These are phyloP conservation scores for Ilyonectria mors-panacis DNA, from an alignment of 2,329 filamentous ascomycete species.

Conservation along the genomic window DNA sequence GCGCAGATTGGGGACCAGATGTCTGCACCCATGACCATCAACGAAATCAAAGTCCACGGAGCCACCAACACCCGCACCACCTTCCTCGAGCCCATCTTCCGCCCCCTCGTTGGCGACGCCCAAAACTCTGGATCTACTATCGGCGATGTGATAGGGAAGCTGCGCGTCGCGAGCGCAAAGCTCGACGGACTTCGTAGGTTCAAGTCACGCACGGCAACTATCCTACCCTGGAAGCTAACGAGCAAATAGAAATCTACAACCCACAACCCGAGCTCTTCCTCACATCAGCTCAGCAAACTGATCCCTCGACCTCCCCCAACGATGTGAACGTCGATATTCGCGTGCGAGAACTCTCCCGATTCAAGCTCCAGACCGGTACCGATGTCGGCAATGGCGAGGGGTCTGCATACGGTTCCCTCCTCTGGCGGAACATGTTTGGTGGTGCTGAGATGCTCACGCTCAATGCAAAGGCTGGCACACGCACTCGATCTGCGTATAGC, in stretches of 20 bases:
- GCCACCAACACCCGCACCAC: constrained; percentile 85
- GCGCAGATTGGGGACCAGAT: constrained; percentile 76
- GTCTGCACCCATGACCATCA: constrained; percentile 89
- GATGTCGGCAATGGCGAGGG: constrained; percentile 95
- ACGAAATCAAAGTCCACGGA: constrained; percentile 86
- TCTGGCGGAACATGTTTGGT: constrained; percentile 93
- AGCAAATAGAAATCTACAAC: constrained; percentile 83
- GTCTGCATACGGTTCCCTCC: constrained; percentile 89
- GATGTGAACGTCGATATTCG: constrained; percentile 89
- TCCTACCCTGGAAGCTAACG: constrained; percentile 35
- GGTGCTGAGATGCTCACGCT: constrained; percentile 91
- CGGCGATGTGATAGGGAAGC: constrained; percentile 80
- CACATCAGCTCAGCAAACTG: constrained; percentile 79
- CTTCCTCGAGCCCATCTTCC: constrained; percentile 87
- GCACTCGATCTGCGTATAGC: constrained; percentile 92
- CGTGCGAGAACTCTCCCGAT: constrained; percentile 84
- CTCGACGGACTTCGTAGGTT: constrained; percentile 84
- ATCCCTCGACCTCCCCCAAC: constrained; percentile 78
- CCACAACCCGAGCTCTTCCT: constrained; percentile 86
- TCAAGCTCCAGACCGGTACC: constrained; percentile 94
- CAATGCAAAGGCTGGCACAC: constrained; percentile 89
- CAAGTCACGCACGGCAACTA: neutral
- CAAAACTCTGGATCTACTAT: constrained; percentile 81
- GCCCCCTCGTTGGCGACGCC: constrained; percentile 81
- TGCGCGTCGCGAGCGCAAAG: constrained; percentile 80